A percentile compares a stretch with the other conserved stretches of the same genome.
phyloP scores from a whole-genome alignment of 208 protist species.

The Trypanosoma congolense region DNA sequence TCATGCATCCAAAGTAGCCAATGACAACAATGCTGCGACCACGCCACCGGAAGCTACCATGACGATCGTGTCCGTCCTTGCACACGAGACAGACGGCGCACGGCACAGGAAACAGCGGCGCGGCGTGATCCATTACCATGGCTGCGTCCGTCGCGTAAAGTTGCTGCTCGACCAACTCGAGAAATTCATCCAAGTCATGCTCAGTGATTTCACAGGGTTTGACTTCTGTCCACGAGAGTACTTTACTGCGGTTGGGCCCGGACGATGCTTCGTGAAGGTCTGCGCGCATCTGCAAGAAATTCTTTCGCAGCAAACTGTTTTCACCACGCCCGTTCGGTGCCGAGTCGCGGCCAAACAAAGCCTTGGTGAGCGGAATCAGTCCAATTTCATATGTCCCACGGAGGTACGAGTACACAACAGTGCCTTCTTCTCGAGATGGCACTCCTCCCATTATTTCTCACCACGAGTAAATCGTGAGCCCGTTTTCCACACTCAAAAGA shows the following conservation, averaged over 20 bases:
- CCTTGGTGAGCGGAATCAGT: constrained; percentile 71
- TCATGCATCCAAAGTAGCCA: constrained; percentile 78
- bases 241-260: constrained; percentile 24
- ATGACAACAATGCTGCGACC: constrained; percentile 80
- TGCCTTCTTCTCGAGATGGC: constrained; percentile 62
- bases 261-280: too few relatives aligned
- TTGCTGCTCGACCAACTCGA: constrained; percentile 49
- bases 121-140: constrained; percentile 35
- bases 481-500: constrained; percentile 9
- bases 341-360: constrained; percentile 51
- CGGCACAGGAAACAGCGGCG: constrained; percentile 53
- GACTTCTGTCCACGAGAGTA: constrained; percentile 3
- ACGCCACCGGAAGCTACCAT: constrained; percentile 50
- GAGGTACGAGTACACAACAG: constrained; percentile 81
- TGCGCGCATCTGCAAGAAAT: constrained; percentile 66
- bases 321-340: constrained; percentile 9
- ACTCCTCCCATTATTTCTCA: constrained; percentile 50
- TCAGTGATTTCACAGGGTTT: constrained; percentile 49
- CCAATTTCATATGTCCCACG: constrained; percentile 81
- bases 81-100: constrained; percentile 81
- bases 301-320: constrained; percentile 40
- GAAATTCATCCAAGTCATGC: constrained; percentile 63
- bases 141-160: constrained; percentile 58
- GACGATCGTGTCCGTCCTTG: constrained; percentile 60
- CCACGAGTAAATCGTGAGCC: neutral